phyloP scores from a whole-genome alignment of 805 yeast species.

The Candida oleophila region DNA sequence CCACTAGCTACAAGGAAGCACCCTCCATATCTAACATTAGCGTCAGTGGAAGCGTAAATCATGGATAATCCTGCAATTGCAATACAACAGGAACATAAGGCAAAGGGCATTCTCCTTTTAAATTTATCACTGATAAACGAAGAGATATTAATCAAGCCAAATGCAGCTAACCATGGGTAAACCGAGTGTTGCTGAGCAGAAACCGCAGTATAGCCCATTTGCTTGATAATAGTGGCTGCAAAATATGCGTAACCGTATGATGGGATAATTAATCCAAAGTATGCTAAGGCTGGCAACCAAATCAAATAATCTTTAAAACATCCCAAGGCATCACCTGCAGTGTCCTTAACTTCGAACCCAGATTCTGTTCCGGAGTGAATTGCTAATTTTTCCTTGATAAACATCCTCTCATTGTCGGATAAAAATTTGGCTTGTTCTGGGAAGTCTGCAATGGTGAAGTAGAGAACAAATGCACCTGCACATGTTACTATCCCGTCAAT shows the following conservation, averaged over 20 bases:
- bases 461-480: constrained; percentile 35
- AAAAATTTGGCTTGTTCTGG: constrained; percentile 66
- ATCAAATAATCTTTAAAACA: constrained; percentile 62
- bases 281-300: constrained; percentile 57
- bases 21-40: constrained; percentile 54
- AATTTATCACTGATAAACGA: constrained; percentile 62
- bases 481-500: constrained; percentile 44
- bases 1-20: constrained; percentile 62
- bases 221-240: constrained; percentile 62
- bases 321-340: constrained; percentile 41
- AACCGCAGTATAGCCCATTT: constrained; percentile 65
- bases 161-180: constrained; percentile 81
- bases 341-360: constrained; percentile 48
- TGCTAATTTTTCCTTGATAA: constrained; percentile 58
- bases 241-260: constrained; percentile 75
- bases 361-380: constrained; percentile 46
- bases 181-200: constrained; percentile 79
- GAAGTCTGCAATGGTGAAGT: constrained; percentile 62
- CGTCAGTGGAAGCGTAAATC: constrained; percentile 41
- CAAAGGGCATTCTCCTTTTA: constrained; percentile 46
- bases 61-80: constrained; percentile 57
- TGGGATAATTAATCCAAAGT: constrained; percentile 69
- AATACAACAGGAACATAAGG: constrained; percentile 45
- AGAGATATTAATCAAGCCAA: constrained; percentile 60
- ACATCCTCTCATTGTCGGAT: constrained; percentile 48